Base-by-base conservation (phyloP, 1,139 yeast genomes). In the Yamadazyma trypodendri region DNA sequence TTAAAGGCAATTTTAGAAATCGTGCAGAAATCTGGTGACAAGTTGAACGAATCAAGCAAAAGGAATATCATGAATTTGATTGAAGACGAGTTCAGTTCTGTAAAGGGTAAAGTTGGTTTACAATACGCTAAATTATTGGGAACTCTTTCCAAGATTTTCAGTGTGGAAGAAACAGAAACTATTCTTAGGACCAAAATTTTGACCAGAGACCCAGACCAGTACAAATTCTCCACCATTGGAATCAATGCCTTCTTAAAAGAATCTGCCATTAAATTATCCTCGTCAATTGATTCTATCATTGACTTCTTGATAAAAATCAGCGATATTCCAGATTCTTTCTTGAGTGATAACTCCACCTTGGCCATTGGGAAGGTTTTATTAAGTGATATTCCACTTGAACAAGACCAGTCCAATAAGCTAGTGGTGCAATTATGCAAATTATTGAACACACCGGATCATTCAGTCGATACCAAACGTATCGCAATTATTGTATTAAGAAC, bases 351-450 rank as follows among this genome's bases (percentile, higher is more conserved):
- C 52, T 83, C 90, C n/a, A 72, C 84, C 3, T 61, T 84, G 40
- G 97, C 96, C 2, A 72, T 84, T 38, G 97, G 96, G 44, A 90
- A 90, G 61, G 49, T 84, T n/a, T 63, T 88, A 41, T 65, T 89
- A 37, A 62, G 58, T 24, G 33, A 33, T 40, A 11, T 36, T 2
- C 37, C 32, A 15, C 36, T 34, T 35, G 64, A 65, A 9, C 25
- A 16, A 18, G 62, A 71, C 18, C 57, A 63, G 31, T 48, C 60
- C 11, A 51, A 52, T 13, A 42, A 44, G 17, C 56, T 84, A 38
- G 58, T 78, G 9, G 53, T 55, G 1, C 80, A 79, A 44, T 60
- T 90, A 30, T 71, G 84, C 10, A 54, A 56, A 8, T 59, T 69
- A 21, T 71, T 79, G 51, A 56, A 72, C 18, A 59, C 68, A 33